These are phyloP conservation scores for Xylaria curta DNA, from an alignment of 495 filamentous ascomycete species.

Conservation along the genomic window DNA sequence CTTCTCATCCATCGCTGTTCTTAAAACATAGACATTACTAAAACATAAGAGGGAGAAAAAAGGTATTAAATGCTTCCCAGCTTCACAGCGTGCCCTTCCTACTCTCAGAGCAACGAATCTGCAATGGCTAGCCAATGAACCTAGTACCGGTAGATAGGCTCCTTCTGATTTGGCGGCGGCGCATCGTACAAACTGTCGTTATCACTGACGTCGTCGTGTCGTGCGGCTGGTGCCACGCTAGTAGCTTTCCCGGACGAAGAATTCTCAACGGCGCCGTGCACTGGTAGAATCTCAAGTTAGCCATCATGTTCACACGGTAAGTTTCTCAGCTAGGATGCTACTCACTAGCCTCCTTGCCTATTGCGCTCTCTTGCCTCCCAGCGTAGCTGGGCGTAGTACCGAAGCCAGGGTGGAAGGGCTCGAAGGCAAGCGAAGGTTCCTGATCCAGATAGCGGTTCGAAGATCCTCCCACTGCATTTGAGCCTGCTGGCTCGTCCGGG, in stretches of 20 bases:
- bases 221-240: not conserved
- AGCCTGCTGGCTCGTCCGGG: slow-evolving; percentile 41
- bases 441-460: slow-evolving; percentile 32
- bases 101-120: not conserved
- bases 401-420: slow-evolving; percentile 62
- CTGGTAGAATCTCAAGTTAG: slow-evolving; percentile 17
- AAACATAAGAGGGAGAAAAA: slow-evolving; percentile 11
- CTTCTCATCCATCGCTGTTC: slow-evolving; percentile 11
- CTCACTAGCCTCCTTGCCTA: slow-evolving; percentile 46
- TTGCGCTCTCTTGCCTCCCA: slow-evolving; percentile 44
- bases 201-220: slow-evolving; percentile 5
- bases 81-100: not conserved
- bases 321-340: slow-evolving; percentile 27
- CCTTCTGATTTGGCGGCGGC: slow-evolving; percentile 38
- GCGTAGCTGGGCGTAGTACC: slow-evolving; percentile 44
- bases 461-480: slow-evolving; percentile 32
- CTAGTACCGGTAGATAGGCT: slow-evolving; percentile 49
- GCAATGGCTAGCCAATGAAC: not conserved
- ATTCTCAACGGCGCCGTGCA: slow-evolving; percentile 27
- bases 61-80: slow-evolving; percentile 13
- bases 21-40: slow-evolving; percentile 9
- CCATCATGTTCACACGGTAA: not conserved
- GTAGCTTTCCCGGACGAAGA: slow-evolving; percentile 8
- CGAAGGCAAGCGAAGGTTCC: slow-evolving; percentile 45
- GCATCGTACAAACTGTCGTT: slow-evolving; percentile 31